These are phyloP conservation scores for Entonaema liquescens DNA, from an alignment of 495 filamentous ascomycete genomes.

Conservation along the genomic window DNA sequence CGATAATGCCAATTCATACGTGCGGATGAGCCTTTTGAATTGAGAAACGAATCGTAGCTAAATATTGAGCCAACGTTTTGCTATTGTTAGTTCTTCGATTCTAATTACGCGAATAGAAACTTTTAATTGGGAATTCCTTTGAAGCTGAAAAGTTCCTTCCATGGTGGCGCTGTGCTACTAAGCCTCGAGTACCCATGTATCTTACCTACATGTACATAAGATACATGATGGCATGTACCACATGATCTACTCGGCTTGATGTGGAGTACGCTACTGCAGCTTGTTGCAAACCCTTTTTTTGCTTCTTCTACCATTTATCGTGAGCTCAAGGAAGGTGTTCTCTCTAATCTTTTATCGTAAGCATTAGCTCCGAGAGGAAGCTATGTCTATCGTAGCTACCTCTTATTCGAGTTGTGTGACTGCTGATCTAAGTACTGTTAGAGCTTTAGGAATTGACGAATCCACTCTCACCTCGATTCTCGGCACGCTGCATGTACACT, in stretches of 20 bases:
- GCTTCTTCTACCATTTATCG: neutral
- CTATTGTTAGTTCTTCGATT: neutral
- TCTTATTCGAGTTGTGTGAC: slow-evolving; percentile 24
- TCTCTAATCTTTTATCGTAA: slow-evolving; percentile 10
- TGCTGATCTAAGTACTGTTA: slow-evolving; percentile 8
- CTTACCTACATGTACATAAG: neutral
- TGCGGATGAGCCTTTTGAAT: slow-evolving; percentile 4
- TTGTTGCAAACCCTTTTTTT: slow-evolving; percentile 5
- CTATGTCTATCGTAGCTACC: slow-evolving; percentile 1
- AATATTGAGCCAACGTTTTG: neutral
- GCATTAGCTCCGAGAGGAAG: slow-evolving; percentile 11
- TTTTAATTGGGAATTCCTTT: neutral
- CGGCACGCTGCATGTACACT: slow-evolving; percentile 8
- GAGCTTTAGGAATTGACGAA: slow-evolving; percentile 39
- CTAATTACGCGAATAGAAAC: neutral
- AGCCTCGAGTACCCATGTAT: neutral
- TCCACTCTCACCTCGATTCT: slow-evolving; percentile 18
- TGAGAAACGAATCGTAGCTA: slow-evolving; percentile 2
- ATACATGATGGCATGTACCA: neutral
- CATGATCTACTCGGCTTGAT: slow-evolving; percentile 1
- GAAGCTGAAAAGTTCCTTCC: neutral
- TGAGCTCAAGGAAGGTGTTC: slow-evolving; percentile 10
- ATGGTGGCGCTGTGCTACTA: neutral
- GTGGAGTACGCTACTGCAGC: slow-evolving; percentile 28
- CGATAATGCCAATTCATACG: slow-evolving; percentile 23